phyloP scores from a whole-genome alignment of 2,329 filamentous ascomycete genomes.

The Rosellinia necatrix region DNA sequence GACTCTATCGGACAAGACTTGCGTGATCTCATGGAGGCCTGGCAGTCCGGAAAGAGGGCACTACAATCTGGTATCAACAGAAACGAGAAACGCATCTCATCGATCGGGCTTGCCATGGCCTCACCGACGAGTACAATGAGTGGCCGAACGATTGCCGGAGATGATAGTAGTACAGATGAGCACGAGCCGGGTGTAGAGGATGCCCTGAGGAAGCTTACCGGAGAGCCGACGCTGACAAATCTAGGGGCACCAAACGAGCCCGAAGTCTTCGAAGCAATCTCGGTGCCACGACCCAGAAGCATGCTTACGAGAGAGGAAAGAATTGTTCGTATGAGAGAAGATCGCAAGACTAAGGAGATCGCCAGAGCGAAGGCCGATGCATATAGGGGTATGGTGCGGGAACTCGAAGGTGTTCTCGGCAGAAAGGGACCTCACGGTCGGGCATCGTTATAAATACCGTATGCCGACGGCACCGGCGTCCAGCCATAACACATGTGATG shows the following conservation, averaged over 20 bases:
- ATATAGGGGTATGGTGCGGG: constrained; percentile 86
- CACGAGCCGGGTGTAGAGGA: constrained; percentile 52
- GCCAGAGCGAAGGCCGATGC: constrained; percentile 77
- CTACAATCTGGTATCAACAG: constrained; percentile 81
- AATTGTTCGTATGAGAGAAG: constrained; percentile 84
- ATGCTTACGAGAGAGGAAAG: constrained; percentile 83
- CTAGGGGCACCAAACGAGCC: constrained; percentile 68
- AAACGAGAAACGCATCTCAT: constrained; percentile 72
- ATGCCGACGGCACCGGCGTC: constrained; percentile 1
- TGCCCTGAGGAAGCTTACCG: constrained; percentile 79
- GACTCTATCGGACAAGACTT: constrained; percentile 92
- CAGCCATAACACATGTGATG: constrained; percentile 19
- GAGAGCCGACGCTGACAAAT: constrained; percentile 59
- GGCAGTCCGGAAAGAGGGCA: constrained; percentile 86
- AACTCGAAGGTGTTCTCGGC: constrained; percentile 88
- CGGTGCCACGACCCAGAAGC: constrained; percentile 71
- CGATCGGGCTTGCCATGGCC: constrained; percentile 58
- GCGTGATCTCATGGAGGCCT: constrained; percentile 77
- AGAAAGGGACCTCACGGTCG: constrained; percentile 46
- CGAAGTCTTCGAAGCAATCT: constrained; percentile 91
- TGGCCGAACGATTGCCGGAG: constrained; percentile 67
- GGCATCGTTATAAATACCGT: constrained; percentile 33
- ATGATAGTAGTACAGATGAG: constrained; percentile 61
- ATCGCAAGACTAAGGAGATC: constrained; percentile 74
- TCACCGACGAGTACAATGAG: constrained; percentile 68